These are phyloP conservation scores for Pseudocercospora eumusae DNA, from an alignment of 2,329 filamentous ascomycete species.

Conservation along the genomic window DNA sequence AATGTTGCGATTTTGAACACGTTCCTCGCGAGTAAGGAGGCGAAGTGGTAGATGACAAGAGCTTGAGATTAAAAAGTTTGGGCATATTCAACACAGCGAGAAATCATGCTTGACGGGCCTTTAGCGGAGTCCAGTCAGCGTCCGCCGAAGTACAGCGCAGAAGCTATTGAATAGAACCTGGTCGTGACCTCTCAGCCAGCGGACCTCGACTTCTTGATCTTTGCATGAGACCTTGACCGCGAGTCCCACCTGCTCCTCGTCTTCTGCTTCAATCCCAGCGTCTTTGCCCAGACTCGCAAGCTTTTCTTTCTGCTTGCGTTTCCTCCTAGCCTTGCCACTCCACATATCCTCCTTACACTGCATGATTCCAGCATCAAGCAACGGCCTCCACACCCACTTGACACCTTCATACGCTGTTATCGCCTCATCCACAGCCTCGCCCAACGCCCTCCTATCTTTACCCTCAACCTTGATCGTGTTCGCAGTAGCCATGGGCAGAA, in stretches of 20 bases:
- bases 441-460: constrained; percentile 36
- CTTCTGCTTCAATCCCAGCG: constrained; percentile 24
- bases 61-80: background rate
- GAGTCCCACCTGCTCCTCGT: constrained; percentile 41
- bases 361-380: constrained; percentile 59
- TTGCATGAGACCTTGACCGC: constrained; percentile 45
- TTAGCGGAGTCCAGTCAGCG: constrained; percentile 20
- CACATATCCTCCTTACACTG: constrained; percentile 73
- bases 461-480: constrained; percentile 46
- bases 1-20: constrained; percentile 73
- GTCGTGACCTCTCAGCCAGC: constrained; percentile 77
- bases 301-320: constrained; percentile 43
- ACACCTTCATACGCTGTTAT: constrained; percentile 59
- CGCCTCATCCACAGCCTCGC: constrained; percentile 48
- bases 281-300: constrained; percentile 37
- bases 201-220: constrained; percentile 48
- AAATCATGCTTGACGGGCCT: background rate
- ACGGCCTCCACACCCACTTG: constrained; percentile 64
- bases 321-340: constrained; percentile 71
- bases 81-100: background rate
- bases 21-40: constrained; percentile 59
- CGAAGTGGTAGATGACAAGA: constrained; percentile 37
- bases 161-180: constrained; percentile 81
- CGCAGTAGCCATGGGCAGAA: constrained; percentile 52
- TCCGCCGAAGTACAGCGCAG: constrained; percentile 70